Conservation (phyloP, 2,329 filamentous ascomycete genomes). For the Ilyonectria sp. region DNA sequence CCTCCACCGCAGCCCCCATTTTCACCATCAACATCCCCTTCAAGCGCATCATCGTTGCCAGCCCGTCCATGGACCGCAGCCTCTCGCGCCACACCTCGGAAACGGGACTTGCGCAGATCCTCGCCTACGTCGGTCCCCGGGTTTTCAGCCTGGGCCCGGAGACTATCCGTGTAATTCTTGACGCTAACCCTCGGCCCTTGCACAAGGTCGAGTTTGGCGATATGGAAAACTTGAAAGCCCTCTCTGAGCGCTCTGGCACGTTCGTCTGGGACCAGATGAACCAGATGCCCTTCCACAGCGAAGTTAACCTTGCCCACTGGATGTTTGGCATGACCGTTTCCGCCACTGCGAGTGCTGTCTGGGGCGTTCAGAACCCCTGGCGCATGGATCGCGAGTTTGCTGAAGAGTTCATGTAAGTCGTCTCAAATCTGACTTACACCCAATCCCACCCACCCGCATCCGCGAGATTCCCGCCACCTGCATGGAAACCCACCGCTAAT, state of each 20-base stretch:
- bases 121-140: conserved; percentile 48
- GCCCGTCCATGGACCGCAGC: conserved; percentile 48
- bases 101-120: conserved; percentile 50
- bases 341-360: conserved; percentile 51
- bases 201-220: conserved; percentile 49
- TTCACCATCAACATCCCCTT: conserved; percentile 52
- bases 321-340: conserved; percentile 49
- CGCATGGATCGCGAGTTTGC: conserved; percentile 50
- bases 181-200: conserved; percentile 46
- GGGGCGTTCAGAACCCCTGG: conserved; percentile 52
- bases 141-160: conserved; percentile 45
- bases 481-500: conserved; percentile 26
- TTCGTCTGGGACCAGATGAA: conserved; percentile 41
- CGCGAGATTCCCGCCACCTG: neutral
- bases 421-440: neutral
- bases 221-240: conserved; percentile 38
- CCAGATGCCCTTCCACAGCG: conserved; percentile 35
- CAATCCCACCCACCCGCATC: no score
- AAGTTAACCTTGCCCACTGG: conserved; percentile 47
- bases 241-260: conserved; percentile 43
- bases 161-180: conserved; percentile 44
- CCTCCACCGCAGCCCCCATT: conserved; percentile 40
- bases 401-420: conserved; percentile 49
- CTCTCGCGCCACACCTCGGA: conserved; percentile 48
- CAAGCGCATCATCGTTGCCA: conserved; percentile 46